Percentiles rank a stretch among this genome's conserved stretches.
Evolutionary conservation across 805 yeast species (phyloP).

Genomic region (Brettanomyces custersianus): DNA sequence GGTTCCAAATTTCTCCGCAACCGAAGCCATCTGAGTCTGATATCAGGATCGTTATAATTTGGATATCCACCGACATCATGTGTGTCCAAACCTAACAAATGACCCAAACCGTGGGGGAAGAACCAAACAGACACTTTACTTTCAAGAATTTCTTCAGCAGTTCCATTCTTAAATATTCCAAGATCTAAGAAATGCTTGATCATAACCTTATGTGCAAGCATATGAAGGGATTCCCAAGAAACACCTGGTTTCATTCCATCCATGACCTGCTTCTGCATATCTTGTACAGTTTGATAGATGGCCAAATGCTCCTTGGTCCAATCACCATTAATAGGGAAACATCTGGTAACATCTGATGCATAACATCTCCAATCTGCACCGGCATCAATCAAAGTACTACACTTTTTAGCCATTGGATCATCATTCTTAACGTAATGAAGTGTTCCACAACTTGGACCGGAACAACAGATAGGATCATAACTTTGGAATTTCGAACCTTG

Average conservation of each 20-base stretch:
- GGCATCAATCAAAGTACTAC: conserved; percentile 79
- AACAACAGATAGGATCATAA: conserved; percentile 93
- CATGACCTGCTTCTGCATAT: conserved; percentile 76
- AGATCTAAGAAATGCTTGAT: conserved; percentile 61
- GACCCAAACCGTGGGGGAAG: conserved; percentile 96
- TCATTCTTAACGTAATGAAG: conserved; percentile 85
- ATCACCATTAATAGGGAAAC: conserved; percentile 85
- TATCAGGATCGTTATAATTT: conserved; percentile 77
- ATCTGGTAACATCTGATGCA: conserved; percentile 90
- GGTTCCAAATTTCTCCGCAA: conserved; percentile 61
- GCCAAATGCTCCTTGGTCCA: conserved; percentile 84
- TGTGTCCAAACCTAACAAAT: conserved; percentile 86
- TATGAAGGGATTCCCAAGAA: conserved; percentile 77
- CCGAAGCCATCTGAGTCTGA: conserved; percentile 68
- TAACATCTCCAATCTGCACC: conserved; percentile 96
- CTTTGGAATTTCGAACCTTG: conserved; percentile 88
- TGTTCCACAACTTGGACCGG: conserved; percentile 87
- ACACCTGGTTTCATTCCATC: conserved; percentile 71
- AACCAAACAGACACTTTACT: conserved; percentile 69
- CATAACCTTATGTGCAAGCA: conserved; percentile 69
- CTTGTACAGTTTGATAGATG: conserved; percentile 68
- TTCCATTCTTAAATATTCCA: conserved; percentile 61
- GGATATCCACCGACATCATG: conserved; percentile 93
- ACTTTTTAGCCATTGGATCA: conserved; percentile 45
- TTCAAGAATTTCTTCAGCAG: conserved; percentile 54